These are phyloP conservation scores for Cryptococcus hybrid DNA, from an alignment of 1,284 basidiomycete genomes.

Conservation along the genomic window DNA sequence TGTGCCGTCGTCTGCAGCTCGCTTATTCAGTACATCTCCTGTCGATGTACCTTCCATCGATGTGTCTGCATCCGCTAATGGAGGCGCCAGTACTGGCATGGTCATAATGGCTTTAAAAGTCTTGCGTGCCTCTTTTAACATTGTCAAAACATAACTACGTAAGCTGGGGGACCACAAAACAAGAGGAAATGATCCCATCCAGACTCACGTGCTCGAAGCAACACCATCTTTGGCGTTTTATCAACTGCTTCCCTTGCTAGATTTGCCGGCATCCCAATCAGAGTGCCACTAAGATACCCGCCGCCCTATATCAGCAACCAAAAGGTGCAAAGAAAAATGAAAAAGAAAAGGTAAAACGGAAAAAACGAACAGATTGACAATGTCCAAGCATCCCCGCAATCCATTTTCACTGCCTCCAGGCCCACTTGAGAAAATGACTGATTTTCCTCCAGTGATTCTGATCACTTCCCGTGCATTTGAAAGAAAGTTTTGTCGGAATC, in stretches of 20 bases:
- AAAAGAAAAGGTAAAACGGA: too few species aligned
- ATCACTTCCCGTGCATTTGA: slow-evolving; percentile 48
- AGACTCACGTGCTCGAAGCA: slow-evolving; percentile 48
- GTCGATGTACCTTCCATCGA: too few species aligned
- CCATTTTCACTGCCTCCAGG: slow-evolving; percentile 25
- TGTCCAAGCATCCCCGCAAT: slow-evolving; percentile 41
- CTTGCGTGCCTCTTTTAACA: slow-evolving; percentile 41
- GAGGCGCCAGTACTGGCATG: slow-evolving; percentile 29
- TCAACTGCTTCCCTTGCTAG: slow-evolving; percentile 46
- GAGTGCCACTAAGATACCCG: slow-evolving; percentile 28
- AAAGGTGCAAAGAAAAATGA: too few species aligned
- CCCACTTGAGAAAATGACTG: slow-evolving; percentile 47
- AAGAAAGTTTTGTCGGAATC: slow-evolving; percentile 47
- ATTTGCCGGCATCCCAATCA: slow-evolving; percentile 50
- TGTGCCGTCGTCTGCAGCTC: slow-evolving; percentile 3
- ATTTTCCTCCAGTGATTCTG: slow-evolving; percentile 45
- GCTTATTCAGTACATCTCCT: too few species aligned
- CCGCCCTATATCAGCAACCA: not conserved
- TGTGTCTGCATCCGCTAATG: too few species aligned
- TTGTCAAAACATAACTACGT: not conserved
- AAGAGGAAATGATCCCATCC: not conserved
- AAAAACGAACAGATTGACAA: slow-evolving; percentile 39
- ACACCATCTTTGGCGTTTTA: slow-evolving; percentile 36
- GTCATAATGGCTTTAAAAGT: slow-evolving; percentile 48
- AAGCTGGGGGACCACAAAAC: not conserved